Evolutionary conservation across 306 rosid genomes (phyloP).

Genomic region (Comarum palustre): DNA sequence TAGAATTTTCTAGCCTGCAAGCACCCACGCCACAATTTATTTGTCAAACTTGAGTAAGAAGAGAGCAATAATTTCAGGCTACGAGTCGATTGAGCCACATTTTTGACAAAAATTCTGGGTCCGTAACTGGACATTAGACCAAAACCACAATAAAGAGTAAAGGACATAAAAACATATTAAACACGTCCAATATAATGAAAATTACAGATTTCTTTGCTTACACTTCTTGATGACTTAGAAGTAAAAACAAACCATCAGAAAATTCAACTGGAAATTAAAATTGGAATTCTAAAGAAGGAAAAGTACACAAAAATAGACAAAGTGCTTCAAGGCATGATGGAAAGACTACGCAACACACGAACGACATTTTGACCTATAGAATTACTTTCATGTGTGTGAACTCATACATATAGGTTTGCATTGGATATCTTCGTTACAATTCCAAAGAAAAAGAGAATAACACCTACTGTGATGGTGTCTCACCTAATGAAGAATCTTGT

Average conservation of each 20-base stretch:
- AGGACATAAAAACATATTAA: not conserved
- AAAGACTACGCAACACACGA: not conserved
- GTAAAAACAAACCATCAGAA: not conserved
- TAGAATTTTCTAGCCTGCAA: not conserved
- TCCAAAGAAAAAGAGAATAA: not conserved
- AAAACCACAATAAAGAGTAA: not conserved
- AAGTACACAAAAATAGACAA: not conserved
- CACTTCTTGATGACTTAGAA: not conserved
- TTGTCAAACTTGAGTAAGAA: not conserved
- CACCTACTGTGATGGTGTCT: constrained; percentile 28
- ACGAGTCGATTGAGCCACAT: not conserved
- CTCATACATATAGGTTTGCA: not conserved
- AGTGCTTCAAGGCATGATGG: not conserved
- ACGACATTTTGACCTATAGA: not conserved
- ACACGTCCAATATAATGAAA: not conserved
- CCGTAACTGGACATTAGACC: not conserved
- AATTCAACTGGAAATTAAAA: not conserved
- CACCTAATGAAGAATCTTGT: constrained; percentile 68
- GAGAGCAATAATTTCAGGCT: not conserved
- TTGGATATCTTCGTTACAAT: not conserved
- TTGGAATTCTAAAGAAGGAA: not conserved
- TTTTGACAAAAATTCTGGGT: not conserved
- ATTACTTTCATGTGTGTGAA: not conserved
- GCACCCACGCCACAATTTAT: not conserved
- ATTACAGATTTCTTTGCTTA: not conserved